Evolutionary conservation across 495 filamentous ascomycete genomes (phyloP).

Genomic region (Tricharina praecox): DNA sequence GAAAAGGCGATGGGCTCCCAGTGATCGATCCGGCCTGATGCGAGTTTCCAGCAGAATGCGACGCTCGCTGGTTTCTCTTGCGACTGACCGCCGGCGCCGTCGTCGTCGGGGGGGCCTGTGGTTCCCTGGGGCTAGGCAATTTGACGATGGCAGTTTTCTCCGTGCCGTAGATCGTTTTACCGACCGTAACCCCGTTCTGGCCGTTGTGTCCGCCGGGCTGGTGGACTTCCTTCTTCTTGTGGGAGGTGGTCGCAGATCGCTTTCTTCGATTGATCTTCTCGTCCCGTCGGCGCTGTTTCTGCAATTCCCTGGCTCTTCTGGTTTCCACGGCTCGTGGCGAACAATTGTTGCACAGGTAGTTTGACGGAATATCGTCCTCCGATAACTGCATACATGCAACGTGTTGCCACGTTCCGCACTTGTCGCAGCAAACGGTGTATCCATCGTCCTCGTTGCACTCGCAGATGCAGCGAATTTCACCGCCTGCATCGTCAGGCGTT

Average conservation of each 20-base stretch:
- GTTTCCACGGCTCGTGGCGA: constrained; percentile 54
- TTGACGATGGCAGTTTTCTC: constrained; percentile 22
- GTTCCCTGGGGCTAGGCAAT: constrained; percentile 38
- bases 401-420: constrained; percentile 95
- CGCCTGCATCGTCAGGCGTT: constrained; percentile 18
- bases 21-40: constrained; percentile 1
- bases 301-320: constrained; percentile 50
- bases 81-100: too few species aligned
- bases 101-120: constrained; percentile 31
- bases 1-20: constrained; percentile 1
- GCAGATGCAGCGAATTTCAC: constrained; percentile 86
- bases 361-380: constrained; percentile 48
- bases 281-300: constrained; percentile 40
- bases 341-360: constrained; percentile 77
- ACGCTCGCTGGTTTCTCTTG: constrained; percentile 18
- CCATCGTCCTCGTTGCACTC: constrained; percentile 85
- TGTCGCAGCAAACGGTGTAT: constrained; percentile 89
- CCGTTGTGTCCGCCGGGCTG: constrained; percentile 14
- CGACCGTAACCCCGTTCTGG: constrained; percentile 28
- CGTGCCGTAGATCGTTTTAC: constrained; percentile 24
- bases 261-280: constrained; percentile 40
- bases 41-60: constrained; percentile 4
- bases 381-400: constrained; percentile 83
- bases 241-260: constrained; percentile 36
- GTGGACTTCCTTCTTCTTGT: constrained; percentile 33